phyloP scores from a whole-genome alignment of 352 stramenopile genomes.

The Thalassiosira hispida region DNA sequence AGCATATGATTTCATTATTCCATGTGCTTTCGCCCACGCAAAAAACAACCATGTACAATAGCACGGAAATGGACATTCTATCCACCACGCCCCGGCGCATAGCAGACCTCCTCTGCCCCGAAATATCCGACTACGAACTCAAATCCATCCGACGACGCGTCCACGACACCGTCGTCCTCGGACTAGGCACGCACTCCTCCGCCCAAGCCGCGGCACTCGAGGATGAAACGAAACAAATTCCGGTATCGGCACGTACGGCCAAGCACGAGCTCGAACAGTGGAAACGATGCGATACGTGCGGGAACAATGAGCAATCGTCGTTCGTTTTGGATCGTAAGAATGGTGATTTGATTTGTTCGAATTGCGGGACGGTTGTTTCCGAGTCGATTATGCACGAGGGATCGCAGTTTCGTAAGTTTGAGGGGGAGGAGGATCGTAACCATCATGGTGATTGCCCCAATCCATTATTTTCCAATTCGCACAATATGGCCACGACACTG shows the following conservation, averaged over 20 bases:
- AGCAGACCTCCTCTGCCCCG: conserved; percentile 70
- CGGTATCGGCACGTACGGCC: conserved; percentile 32
- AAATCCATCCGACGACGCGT: conserved; percentile 68
- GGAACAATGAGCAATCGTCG: conserved; percentile 74
- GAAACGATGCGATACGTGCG: conserved; percentile 76
- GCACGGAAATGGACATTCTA: conserved; percentile 77
- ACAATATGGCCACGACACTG: conserved; percentile 95
- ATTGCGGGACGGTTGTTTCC: conserved; percentile 92
- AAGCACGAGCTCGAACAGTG: conserved; percentile 75
- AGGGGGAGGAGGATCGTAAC: conserved; percentile 95
- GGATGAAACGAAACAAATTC: conserved; percentile 62
- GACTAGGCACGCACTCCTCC: conserved; percentile 58
- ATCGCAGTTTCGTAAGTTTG: conserved; percentile 95
- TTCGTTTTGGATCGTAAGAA: conserved; percentile 84
- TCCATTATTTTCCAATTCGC: conserved; percentile 93
- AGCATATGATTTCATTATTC: neutral
- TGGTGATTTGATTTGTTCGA: conserved; percentile 86
- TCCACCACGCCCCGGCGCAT: conserved; percentile 80
- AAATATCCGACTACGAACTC: conserved; percentile 72
- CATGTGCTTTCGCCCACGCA: neutral
- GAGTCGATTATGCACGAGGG: conserved; percentile 96
- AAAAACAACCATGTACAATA: conserved; percentile 20
- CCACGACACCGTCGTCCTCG: conserved; percentile 80
- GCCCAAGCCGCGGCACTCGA: conserved; percentile 38
- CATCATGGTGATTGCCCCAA: conserved; percentile 95